Base-by-base conservation (phyloP, 768 basidiomycete species). In the Pisolithus microcarpus region DNA sequence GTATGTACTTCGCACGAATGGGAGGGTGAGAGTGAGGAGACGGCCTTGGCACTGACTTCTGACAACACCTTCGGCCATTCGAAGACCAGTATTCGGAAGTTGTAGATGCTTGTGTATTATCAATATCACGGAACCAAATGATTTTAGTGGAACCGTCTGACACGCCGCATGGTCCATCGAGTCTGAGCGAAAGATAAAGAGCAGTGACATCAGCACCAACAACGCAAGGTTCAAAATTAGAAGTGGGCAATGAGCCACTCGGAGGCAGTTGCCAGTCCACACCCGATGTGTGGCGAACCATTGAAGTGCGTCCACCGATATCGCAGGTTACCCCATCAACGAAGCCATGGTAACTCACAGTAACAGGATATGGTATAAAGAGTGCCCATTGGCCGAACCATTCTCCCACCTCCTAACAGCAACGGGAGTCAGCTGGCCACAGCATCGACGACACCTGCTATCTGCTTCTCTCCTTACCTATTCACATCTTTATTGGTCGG, bases 11-110 rank as follows among this genome's bases (percentile, higher is more conserved):
- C 71, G 77, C 31, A 58, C 54, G 38, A 63, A 64, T 13, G 74
- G 72, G 28, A 70, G 69, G 43, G 60, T 79, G 26, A 65, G 68
- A 50, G 73, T 79, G 16, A 69, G 70, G 60, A 70, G 73, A 53
- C 65, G 59, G 38, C 72, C 70, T 43, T 76, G 75, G 74, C 61
- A 57, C 24, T 56, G 57, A 45, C 36, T 24, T 6, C 19, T 42
- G 31, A 16, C 8, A 15, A 18, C 18, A 10, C 15, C 13, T 9
- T 51, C 5, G 8, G 16, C 13, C 43, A 28, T 21, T 43, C 15
- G 15, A 10, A 13, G 42, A 43, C 23, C 5, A 16, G 8, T 21
- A 34, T 18, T 30, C 31, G n/a, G 18, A n/a, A 31, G 23, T 44
- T 44, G 43, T 44, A 26, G 43, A n/a, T 26, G n/a, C 43, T 26